phyloP scores from a whole-genome alignment of 2,329 filamentous ascomycete genomes.

The Pseudogymnoascus sp. region DNA sequence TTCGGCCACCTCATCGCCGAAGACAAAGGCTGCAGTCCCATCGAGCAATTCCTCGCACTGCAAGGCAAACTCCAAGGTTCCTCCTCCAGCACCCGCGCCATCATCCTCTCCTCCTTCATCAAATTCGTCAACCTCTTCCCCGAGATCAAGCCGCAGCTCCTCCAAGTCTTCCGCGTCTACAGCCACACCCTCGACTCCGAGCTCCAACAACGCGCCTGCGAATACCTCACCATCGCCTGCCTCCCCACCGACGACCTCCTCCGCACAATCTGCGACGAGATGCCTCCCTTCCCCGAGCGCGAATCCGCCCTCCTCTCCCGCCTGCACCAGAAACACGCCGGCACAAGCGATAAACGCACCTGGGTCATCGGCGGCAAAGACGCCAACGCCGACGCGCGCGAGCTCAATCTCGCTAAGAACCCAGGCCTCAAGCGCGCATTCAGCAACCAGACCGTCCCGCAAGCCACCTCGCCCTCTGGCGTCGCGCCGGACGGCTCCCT shows the following conservation, averaged over 20 bases:
- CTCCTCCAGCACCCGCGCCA: conserved; percentile 82
- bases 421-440: conserved; percentile 82
- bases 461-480: conserved; percentile 37
- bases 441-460: conserved; percentile 41
- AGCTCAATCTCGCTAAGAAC: conserved; percentile 73
- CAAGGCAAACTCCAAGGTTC: conserved; percentile 84
- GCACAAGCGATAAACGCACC: conserved; percentile 88
- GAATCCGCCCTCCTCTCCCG: conserved; percentile 86
- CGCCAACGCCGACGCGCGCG: conserved; percentile 73
- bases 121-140: conserved; percentile 98
- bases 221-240: conserved; percentile 81
- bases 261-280: conserved; percentile 92
- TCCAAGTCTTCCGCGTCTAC: conserved; percentile 85
- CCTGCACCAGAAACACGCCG: conserved; percentile 88
- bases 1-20: conserved; percentile 96
- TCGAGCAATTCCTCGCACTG: conserved; percentile 91
- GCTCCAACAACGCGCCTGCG: conserved; percentile 90
- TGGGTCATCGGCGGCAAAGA: conserved; percentile 98
- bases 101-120: conserved; percentile 91
- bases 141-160: conserved; percentile 91
- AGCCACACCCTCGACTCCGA: conserved; percentile 93
- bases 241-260: conserved; percentile 85
- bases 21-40: conserved; percentile 83
- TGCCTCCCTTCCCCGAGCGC: conserved; percentile 95
- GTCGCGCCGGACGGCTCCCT: conserved; percentile 38